Evolutionary conservation across 306 rosid species (phyloP), one percentile per base, ranked within the genome.

Genomic region (Gastrolobium bilobum): DNA sequence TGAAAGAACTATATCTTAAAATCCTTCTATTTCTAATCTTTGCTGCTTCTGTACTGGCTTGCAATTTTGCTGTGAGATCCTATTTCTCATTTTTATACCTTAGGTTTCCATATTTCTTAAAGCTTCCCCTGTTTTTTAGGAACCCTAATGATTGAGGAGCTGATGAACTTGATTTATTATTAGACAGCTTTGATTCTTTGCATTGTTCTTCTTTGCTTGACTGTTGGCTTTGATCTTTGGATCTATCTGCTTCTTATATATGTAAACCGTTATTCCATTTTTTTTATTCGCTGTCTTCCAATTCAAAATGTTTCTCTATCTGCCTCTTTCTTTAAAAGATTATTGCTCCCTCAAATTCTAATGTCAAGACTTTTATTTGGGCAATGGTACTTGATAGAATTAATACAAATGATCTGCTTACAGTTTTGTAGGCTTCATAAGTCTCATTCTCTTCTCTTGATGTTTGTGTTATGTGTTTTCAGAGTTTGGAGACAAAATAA

Each of bases 101-200:
- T 20, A 10, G 68, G 44, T n/a, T 61, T 10, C 63, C 61, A 30
- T 26, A 33, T 66, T 43, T 66, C 47, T 47, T 67, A 7, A 57
- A 10, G 51, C 44, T 68, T 67, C 2, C 14, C 33, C 6, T 5
- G 15, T 20, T 68, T 74, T 57, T 10, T 35, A 7, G 65, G 64
- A 84, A 75, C 47, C 43, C 70, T 62, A 46, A 51, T 53, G 51
- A 15, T 50, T 30, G 13, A 47, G 70, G 67, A 68, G 38, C 79
- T 56, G 34, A 72, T 42, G n/a, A 30, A 68, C 50, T 33, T 73
- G 67, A 43, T 75, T 61, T 43, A 46, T 76, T 48, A 60, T 79
- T 53, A 33, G 29, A 46, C 14, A 34, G 14, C 70, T 26, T 46
- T 68, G 42, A 37, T 68, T 64, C 67, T 72, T 57, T 78, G 52